phyloP scores from a whole-genome alignment of 805 yeast genomes.

The Yarrowia porcina region DNA sequence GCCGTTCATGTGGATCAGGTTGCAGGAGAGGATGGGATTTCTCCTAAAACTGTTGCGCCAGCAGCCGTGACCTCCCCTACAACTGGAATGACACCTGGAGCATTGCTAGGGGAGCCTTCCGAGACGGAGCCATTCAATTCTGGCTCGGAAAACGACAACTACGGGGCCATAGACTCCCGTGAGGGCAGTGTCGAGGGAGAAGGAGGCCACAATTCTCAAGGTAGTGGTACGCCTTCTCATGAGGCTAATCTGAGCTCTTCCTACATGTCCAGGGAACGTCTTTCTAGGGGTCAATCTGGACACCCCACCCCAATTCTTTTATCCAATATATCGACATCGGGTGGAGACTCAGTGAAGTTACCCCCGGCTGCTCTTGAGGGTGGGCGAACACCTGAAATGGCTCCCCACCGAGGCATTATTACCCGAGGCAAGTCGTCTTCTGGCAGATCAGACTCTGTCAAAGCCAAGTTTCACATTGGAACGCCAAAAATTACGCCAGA shows the following conservation, averaged over 20 bases:
- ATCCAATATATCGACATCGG: neutral
- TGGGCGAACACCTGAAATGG: constrained; percentile 7
- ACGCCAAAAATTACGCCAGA: constrained; percentile 12
- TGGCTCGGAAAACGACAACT: neutral
- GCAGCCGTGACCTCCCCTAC: neutral
- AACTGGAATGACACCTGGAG: constrained; percentile 6
- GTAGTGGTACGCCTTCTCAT: neutral
- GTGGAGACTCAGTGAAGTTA: neutral
- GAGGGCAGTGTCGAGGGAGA: neutral
- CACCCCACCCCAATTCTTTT: constrained; percentile 13
- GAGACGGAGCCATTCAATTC: constrained; percentile 9
- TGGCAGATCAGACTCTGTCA: neutral
- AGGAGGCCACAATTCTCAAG: neutral
- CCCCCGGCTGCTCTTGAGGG: constrained; percentile 8
- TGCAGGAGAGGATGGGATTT: neutral
- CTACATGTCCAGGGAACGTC: neutral
- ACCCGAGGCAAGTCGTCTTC: neutral
- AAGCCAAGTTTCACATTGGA: constrained; percentile 6
- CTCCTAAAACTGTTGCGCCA: neutral
- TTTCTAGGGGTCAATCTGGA: neutral
- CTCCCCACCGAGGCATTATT: neutral
- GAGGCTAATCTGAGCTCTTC: neutral
- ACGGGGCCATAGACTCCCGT: neutral
- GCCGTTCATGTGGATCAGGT: neutral
- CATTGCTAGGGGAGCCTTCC: neutral